Percentiles rank a stretch among this genome's conserved stretches.
phyloP scores from a whole-genome alignment of 768 basidiomycete genomes.

The Mycena galopus region DNA sequence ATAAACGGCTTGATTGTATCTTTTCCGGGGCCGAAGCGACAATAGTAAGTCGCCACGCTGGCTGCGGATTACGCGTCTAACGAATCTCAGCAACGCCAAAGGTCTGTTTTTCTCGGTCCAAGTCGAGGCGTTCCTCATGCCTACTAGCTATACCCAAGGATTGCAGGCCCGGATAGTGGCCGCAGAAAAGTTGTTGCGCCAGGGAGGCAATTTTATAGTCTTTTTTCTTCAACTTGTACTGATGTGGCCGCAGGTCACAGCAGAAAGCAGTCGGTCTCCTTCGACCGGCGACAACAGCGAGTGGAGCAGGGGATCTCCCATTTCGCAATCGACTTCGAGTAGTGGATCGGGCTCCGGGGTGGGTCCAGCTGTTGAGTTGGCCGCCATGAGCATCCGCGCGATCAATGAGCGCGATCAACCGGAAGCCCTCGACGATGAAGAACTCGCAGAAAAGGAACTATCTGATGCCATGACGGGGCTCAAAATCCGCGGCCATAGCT shows the following conservation, averaged over 20 bases:
- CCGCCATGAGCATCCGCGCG: not conserved
- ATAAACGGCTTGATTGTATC: not conserved
- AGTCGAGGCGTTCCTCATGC: not conserved
- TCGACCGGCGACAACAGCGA: not conserved
- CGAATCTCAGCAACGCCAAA: not conserved
- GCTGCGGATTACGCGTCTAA: not conserved
- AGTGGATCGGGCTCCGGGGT: not conserved
- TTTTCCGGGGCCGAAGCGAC: not conserved
- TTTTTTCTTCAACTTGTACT: not conserved
- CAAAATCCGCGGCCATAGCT: not conserved
- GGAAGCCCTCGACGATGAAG: not conserved
- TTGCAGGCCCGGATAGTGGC: not conserved
- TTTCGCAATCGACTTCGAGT: not conserved
- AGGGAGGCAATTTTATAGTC: not conserved
- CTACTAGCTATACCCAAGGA: not conserved
- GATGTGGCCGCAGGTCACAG: not conserved
- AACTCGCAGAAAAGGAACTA: not conserved
- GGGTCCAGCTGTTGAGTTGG: not conserved
- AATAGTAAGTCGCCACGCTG: not conserved
- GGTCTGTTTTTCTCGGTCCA: not conserved
- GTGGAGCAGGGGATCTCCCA: not conserved
- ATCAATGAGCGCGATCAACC: not conserved
- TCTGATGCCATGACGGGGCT: not conserved
- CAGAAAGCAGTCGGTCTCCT: not conserved
- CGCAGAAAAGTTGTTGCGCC: not conserved